A percentile compares a stretch with the other conserved stretches of the same genome.
Conservation (phyloP, 208 protist genomes). For the Trypanosomatidae sp. region DNA sequence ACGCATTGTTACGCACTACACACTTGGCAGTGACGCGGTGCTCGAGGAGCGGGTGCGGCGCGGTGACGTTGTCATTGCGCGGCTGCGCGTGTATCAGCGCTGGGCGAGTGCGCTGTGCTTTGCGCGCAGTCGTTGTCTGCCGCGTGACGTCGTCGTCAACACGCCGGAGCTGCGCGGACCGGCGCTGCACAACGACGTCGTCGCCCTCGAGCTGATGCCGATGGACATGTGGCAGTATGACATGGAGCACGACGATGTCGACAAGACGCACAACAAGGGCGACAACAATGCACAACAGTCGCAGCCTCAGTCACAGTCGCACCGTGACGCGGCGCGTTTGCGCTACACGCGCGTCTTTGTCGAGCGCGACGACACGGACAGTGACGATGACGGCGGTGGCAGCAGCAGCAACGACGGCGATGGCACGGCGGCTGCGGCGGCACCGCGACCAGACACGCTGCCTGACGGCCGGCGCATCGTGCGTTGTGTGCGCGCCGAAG, state of each 20-base stretch:
- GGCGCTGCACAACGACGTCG: slow-evolving; percentile 44
- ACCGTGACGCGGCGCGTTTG: no score
- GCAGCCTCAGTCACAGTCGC: no score
- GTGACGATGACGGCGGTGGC: no score
- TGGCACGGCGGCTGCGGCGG: not conserved
- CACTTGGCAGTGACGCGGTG: slow-evolving; percentile 13
- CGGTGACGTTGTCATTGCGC: slow-evolving; percentile 47
- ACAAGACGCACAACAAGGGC: not conserved
- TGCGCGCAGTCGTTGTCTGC: slow-evolving; percentile 21
- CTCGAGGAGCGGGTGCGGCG: slow-evolving; percentile 25
- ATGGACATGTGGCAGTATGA: slow-evolving; percentile 4
- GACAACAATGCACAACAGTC: not conserved
- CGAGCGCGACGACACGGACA: not conserved
- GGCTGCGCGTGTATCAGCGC: slow-evolving; percentile 18
- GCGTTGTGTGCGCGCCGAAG: slow-evolving; percentile 12
- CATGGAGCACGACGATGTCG: not conserved
- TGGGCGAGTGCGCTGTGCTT: slow-evolving; percentile 33
- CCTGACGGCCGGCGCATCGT: slow-evolving; percentile 38
- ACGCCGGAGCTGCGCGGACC: slow-evolving; percentile 8
- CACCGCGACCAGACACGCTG: slow-evolving; percentile 13
- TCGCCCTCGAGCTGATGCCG: slow-evolving; percentile 40
- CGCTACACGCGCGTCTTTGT: no score
- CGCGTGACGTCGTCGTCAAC: slow-evolving; percentile 37
- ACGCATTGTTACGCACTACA: slow-evolving; percentile 9
- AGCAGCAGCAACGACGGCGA: no score